Evolutionary conservation across 2,329 filamentous ascomycete species (phyloP), one percentile per base, ranked within the genome.

Genomic region (Microdochium paspali): DNA sequence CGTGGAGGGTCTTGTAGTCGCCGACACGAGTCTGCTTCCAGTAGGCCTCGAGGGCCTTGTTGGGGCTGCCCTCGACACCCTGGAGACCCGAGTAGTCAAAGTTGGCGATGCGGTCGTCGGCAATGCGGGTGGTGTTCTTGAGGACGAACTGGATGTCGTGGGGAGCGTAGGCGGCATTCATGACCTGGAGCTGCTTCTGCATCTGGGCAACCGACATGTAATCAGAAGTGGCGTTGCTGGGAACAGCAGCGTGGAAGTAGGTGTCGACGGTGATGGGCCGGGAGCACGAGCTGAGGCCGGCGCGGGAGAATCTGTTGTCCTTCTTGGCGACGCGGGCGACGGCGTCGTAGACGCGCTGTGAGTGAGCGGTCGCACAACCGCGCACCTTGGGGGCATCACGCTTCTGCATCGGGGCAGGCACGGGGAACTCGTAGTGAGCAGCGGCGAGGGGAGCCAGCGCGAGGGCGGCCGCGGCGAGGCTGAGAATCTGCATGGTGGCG

Each of bases 111-210:
- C 10, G 24, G 43, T 45, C 31, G 47, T 48, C 47, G n/a, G 44
- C 47, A 6, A 18, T 35, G 15, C 31, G 43, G n/a, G 21, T 20
- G n/a, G n/a, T 24, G 15, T 21, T 40, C 43, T 28, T 25, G 13
- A 48, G 47, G 30, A 23, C n/a, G 47, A 48, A 48, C 43, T 23
- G 21, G 30, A 48, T 42, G n/a, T 30, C 30, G 43, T 48, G 24
- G 15, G 47, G 43, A 2, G 21, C 24, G 43, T 45, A 48, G 7
- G 28, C 15, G 21, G 23, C 20, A 44, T 48, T 48, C 47, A 48
- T 45, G 20, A 26, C 42, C 18, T 45, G 30, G 28, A 48, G 31
- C 47, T 48, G 47, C 24, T 24, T 26, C 43, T 24, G 23, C 30
- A 48, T 24, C 24, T 44, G 42, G 23, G 21, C 42, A 24, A 44